These are phyloP conservation scores for Lodderomyces orthopsilosis DNA, from an alignment of 1,139 yeast species.

Conservation along the genomic window DNA sequence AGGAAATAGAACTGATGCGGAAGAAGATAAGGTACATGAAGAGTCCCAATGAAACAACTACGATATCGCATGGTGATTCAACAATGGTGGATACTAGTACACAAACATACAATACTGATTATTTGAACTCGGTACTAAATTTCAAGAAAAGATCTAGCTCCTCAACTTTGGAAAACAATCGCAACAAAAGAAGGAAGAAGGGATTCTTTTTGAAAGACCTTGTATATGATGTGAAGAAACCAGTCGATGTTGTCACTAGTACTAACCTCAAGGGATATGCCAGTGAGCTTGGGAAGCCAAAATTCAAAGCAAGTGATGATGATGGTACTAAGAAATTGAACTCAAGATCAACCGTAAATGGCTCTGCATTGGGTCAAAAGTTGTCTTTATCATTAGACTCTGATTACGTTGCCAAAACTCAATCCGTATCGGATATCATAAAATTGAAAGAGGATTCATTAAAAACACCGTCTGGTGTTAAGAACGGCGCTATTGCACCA, in stretches of 20 bases:
- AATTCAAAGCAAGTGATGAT: conserved; percentile 16
- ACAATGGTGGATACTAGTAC: conserved; percentile 41
- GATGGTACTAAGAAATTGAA: conserved; percentile 6
- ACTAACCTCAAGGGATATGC: conserved; percentile 29
- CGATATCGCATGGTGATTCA: conserved; percentile 10
- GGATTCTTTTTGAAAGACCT: conserved; percentile 38
- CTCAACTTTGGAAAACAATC: conserved; percentile 1
- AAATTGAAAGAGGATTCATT: conserved; percentile 25
- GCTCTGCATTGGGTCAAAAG: conserved; percentile 15
- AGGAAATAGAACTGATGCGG: conserved; percentile 34
- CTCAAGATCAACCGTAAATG: conserved; percentile 6
- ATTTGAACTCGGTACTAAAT: conserved; percentile 22
- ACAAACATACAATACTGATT: conserved; percentile 38
- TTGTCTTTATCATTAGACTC: conserved; percentile 24
- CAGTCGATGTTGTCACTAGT: conserved; percentile 6
- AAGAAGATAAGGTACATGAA: conserved; percentile 37
- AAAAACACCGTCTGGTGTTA: conserved; percentile 5
- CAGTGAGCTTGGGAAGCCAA: conserved; percentile 31
- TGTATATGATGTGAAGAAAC: conserved; percentile 28
- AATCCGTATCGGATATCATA: conserved; percentile 27
- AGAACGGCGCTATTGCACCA: conserved; percentile 20
- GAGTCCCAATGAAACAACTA: conserved; percentile 39
- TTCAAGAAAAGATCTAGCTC: conserved; percentile 9
- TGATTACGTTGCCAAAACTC: conserved; percentile 25
- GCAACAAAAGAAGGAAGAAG: conserved; percentile 16